Percentiles rank a stretch among this genome's conserved stretches.
phyloP scores from a whole-genome alignment of 140 eudicot genomes.

The Eryngium alpinum region DNA sequence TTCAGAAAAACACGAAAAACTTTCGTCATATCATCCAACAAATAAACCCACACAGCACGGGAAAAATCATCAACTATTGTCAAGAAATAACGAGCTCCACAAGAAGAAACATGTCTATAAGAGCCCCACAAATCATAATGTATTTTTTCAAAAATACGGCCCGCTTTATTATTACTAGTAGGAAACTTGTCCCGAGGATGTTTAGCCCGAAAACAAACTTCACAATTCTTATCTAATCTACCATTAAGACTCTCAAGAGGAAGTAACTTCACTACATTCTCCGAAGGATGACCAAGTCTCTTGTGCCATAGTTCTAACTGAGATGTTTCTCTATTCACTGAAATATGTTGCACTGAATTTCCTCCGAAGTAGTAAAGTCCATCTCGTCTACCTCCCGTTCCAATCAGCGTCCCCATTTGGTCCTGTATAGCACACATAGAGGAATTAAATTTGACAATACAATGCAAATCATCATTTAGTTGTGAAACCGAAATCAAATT shows the following conservation, averaged over 20 bases:
- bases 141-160: no score
- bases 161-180: no score
- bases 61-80: neutral
- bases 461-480: neutral
- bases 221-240: no score
- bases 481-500: neutral
- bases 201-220: no score
- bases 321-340: neutral
- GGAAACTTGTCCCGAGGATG: no score
- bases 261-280: neutral
- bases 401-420: conserved; percentile 15
- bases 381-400: neutral
- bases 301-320: neutral
- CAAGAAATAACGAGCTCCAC: no score
- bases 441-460: neutral
- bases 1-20: no score
- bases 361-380: neutral
- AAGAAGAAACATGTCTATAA: no score
- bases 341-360: neutral
- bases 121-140: no score
- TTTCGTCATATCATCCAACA: no score
- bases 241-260: neutral
- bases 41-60: no score
- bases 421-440: conserved; percentile 18
- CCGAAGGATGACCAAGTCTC: no score